A percentile compares a stretch with the other conserved stretches of the same genome.
These are phyloP conservation scores for Psilocybe tampanensis DNA, from an alignment of 768 basidiomycete genomes.

Conservation along the genomic window DNA sequence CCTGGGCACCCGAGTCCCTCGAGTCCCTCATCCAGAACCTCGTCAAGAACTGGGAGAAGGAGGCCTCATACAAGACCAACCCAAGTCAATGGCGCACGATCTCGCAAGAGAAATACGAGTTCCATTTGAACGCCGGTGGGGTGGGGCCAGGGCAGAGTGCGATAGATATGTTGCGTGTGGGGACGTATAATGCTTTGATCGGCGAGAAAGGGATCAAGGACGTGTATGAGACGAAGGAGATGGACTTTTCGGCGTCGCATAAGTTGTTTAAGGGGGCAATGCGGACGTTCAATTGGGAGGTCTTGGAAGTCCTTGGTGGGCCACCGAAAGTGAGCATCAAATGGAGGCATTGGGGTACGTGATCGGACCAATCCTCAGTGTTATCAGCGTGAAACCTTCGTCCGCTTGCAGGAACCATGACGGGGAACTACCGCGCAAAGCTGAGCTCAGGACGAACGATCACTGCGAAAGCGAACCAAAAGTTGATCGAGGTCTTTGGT, in stretches of 20 bases:
- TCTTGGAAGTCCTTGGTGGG: slow-evolving; percentile 10
- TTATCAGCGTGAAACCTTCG: too few relatives aligned
- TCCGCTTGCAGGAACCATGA: slow-evolving; percentile 8
- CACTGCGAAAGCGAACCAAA: slow-evolving; percentile 13
- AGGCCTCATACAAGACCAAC: slow-evolving; percentile 12
- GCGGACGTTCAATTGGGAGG: slow-evolving; percentile 17
- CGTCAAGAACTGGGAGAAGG: slow-evolving; percentile 19
- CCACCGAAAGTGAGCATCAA: slow-evolving; percentile 16
- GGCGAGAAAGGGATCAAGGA: slow-evolving; percentile 9
- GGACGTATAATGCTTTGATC: slow-evolving; percentile 13
- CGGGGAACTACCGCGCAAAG: slow-evolving; percentile 14
- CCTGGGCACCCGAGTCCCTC: slow-evolving; percentile 10
- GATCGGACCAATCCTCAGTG: too few relatives aligned
- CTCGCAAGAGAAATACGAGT: slow-evolving; percentile 10
- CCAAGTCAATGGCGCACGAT: slow-evolving; percentile 15
- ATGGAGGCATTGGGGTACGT: slow-evolving; percentile 18
- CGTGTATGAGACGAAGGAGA: slow-evolving; percentile 10
- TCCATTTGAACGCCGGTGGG: slow-evolving; percentile 15
- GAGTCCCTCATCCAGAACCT: slow-evolving; percentile 15
- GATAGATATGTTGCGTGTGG: slow-evolving; percentile 11
- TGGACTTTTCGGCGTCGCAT: slow-evolving; percentile 13
- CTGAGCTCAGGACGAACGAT: slow-evolving; percentile 13
- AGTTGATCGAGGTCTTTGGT: slow-evolving; percentile 16
- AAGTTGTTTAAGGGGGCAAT: slow-evolving; percentile 17
- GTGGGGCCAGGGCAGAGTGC: slow-evolving; percentile 4